Evolutionary conservation across 345 rosid genomes (phyloP).

Genomic region (Brassica incana): DNA sequence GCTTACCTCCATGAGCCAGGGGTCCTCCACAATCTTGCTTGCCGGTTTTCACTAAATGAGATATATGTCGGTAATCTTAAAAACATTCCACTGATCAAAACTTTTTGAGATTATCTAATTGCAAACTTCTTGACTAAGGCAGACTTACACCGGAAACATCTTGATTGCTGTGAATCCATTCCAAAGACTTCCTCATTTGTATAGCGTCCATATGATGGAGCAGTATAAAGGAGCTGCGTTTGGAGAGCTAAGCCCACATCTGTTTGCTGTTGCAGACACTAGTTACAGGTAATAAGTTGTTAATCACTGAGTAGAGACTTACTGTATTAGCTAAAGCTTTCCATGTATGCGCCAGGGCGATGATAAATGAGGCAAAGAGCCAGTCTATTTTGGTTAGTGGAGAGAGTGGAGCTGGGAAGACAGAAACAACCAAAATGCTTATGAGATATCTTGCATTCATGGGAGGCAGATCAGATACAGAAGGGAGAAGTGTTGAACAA

Average conservation of each 20-base stretch:
- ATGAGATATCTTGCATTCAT: constrained; percentile 91
- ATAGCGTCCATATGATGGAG: constrained; percentile 61
- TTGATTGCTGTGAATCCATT: constrained; percentile 67
- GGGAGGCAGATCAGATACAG: constrained; percentile 74
- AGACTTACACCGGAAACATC: constrained; percentile 70
- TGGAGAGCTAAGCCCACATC: constrained; percentile 67
- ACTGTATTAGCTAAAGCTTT: constrained; percentile 22
- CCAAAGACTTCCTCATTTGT: constrained; percentile 61
- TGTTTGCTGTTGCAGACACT: constrained; percentile 64
- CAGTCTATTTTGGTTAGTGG: constrained; percentile 80
- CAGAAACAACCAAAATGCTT: constrained; percentile 90
- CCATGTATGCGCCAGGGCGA: constrained; percentile 44
- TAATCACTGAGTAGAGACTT: not conserved
- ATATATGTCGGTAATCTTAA: constrained; percentile 52
- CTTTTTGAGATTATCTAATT: constrained; percentile 26
- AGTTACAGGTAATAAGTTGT: constrained; percentile 48
- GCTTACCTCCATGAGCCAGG: constrained; percentile 74
- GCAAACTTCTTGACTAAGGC: constrained; percentile 36
- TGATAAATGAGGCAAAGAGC: constrained; percentile 70
- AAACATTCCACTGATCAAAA: not conserved
- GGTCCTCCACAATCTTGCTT: constrained; percentile 58
- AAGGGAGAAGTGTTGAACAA: constrained; percentile 79
- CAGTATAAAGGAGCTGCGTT: constrained; percentile 65
- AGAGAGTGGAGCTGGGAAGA: constrained; percentile 96
- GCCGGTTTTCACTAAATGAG: constrained; percentile 56